Conservation (phyloP, 2,329 filamentous ascomycete genomes). For the Fusarium goolgardi region DNA sequence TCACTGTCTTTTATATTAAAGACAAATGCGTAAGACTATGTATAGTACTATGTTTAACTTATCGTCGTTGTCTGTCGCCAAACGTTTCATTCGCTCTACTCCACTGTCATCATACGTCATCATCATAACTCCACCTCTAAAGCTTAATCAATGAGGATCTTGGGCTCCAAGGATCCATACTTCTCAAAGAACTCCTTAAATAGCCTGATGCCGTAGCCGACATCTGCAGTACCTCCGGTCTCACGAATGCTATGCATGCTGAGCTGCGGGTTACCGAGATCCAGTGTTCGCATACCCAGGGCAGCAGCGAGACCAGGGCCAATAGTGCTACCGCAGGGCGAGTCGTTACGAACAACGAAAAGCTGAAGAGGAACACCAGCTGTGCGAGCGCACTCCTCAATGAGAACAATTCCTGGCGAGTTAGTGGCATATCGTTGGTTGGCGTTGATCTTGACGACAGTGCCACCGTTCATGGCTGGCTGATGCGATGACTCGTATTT, state of each 20-base stretch:
- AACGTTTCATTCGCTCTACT: conserved; percentile 23
- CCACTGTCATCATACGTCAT: conserved; percentile 5
- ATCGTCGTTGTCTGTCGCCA: background rate
- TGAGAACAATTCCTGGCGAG: conserved; percentile 89
- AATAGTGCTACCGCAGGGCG: conserved; percentile 93
- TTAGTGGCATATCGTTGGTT: conserved; percentile 98
- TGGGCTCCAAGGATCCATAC: conserved; percentile 84
- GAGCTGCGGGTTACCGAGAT: conserved; percentile 92
- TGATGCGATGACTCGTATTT: conserved; percentile 94
- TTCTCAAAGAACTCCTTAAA: conserved; percentile 89
- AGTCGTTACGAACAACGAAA: conserved; percentile 97
- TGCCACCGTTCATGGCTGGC: conserved; percentile 95
- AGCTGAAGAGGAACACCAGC: conserved; percentile 88
- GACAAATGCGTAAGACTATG: conserved; percentile 9
- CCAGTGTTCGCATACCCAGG: conserved; percentile 87
- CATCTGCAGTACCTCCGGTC: conserved; percentile 88
- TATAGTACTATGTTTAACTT: conserved; percentile 5
- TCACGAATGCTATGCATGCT: conserved; percentile 98
- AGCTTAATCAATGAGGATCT: conserved; percentile 82
- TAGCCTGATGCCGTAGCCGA: conserved; percentile 84
- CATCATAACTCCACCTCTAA: conserved; percentile 18
- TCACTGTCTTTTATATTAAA: conserved; percentile 14
- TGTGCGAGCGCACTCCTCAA: conserved; percentile 84
- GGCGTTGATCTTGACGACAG: conserved; percentile 97
- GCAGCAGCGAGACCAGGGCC: conserved; percentile 94